A percentile compares a stretch with the other conserved stretches of the same genome.
Evolutionary conservation across 2,329 filamentous ascomycete species (phyloP).

Genomic region (Cryphonectria parasitica): DNA sequence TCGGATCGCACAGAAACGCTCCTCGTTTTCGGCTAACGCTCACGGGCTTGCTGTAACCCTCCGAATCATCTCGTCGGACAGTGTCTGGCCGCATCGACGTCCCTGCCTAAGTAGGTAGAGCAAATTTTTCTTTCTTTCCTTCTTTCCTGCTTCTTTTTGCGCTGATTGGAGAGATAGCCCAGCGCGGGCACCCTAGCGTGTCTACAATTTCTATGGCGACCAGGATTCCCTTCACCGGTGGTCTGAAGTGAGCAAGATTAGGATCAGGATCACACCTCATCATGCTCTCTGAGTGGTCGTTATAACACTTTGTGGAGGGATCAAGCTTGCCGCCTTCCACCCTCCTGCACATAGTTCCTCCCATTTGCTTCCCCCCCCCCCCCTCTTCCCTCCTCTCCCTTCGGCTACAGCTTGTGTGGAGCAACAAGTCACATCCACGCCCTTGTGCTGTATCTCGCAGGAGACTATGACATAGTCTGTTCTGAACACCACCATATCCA

Average conservation of each 20-base stretch:
- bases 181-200: not conserved
- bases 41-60: not conserved
- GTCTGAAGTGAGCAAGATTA: not conserved
- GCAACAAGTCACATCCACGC: not conserved
- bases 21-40: not conserved
- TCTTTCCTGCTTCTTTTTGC: not conserved
- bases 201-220: not conserved
- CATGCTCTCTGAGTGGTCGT: not conserved
- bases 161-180: not conserved
- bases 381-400: no score
- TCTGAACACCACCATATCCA: not conserved
- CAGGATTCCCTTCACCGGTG: conserved; percentile 15
- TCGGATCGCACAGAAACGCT: not conserved
- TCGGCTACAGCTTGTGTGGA: conserved; percentile 6
- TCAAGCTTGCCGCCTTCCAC: not conserved
- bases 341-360: not conserved
- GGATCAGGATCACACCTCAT: conserved; percentile 3
- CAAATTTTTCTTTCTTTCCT: not conserved
- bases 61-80: not conserved
- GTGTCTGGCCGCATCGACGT: not conserved
- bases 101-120: not conserved
- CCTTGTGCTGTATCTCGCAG: conserved; percentile 2
- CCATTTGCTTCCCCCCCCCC: not conserved
- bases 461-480: not conserved
- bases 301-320: not conserved